Evolutionary conservation across 78 protist species (phyloP), one percentile per base, ranked within the genome.

Genomic region (Andalucia godoyi): DNA sequence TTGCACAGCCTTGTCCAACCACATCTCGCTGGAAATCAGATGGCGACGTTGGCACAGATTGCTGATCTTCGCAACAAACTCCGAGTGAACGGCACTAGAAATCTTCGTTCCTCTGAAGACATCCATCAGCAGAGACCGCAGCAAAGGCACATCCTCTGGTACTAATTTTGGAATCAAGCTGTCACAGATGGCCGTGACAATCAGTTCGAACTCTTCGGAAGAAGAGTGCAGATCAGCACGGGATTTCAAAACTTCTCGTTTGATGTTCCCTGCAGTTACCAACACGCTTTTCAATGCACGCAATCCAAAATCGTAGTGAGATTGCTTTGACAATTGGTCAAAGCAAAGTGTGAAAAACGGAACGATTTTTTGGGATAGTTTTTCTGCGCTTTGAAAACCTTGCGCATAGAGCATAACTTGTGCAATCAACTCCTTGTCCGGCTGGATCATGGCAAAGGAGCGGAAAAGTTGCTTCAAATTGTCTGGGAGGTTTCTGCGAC

Each of bases 241-340:
- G 9, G 23, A 42, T 36, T 69, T 38, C 4, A 15, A 4, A 23
- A 38, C 15, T 30, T 49, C 71, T 40, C 93, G 85, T 83, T 89
- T 83, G 40, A 91, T 25, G 59, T 68, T 58, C 36, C 99, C 99
- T 0, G 99, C 97, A 29, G 69, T 57, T 2, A 77, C 88, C 45
- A 97, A 81, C 3, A 89, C 95, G 49, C 80, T 40, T 84, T 94
- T 94, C 25, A 97, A 79, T 5, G 98, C 92, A 30, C 99, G 96
- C n/a, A 97, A 66, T 12, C 99, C 99, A 47, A 93, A 97, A 78
- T 97, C 99, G 74, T 97, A 97, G 78, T 97, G 99, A 1, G 86
- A 27, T 61, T 94, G 98, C 4, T 72, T 34, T 4, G 91, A 77
- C 37, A 97, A 80, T 61, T 91, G 97, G 54, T 86, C 93, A 36